Conservation (phyloP, 345 rosid species). For the Gossypium anomalum region DNA sequence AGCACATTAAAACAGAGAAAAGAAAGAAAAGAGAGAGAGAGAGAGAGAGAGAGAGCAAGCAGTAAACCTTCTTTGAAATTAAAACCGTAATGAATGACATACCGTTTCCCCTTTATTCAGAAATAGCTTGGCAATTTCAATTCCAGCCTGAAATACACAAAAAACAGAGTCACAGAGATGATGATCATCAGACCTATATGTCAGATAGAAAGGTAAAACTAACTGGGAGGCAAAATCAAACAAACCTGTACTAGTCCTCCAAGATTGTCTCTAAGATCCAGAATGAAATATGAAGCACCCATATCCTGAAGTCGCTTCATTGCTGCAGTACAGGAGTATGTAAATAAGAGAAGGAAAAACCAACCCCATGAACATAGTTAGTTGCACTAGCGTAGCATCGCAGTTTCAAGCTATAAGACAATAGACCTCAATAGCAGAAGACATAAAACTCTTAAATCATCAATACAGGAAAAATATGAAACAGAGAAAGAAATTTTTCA, state of each 20-base stretch:
- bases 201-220: not conserved
- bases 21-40: not conserved
- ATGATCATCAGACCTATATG: not conserved
- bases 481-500: not conserved
- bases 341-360: conserved; percentile 8
- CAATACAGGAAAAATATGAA: not conserved
- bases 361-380: not conserved
- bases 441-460: not conserved
- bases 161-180: conserved; percentile 4
- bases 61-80: conserved; percentile 6
- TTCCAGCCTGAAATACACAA: conserved; percentile 72
- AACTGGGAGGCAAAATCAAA: conserved; percentile 4
- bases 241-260: conserved; percentile 93
- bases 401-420: not conserved
- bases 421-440: not conserved
- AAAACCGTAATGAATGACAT: conserved; percentile 18
- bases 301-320: conserved; percentile 81
- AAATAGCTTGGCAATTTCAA: conserved; percentile 90
- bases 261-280: conserved; percentile 96
- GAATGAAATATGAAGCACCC: conserved; percentile 77
- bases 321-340: conserved; percentile 40
- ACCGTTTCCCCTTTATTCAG: conserved; percentile 85
- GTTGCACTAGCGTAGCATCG: not conserved
- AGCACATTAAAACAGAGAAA: not conserved
- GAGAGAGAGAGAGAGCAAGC: not conserved